These are phyloP conservation scores for Chaetomiaceae sp. DNA, from an alignment of 2,329 filamentous ascomycete species.

Conservation along the genomic window DNA sequence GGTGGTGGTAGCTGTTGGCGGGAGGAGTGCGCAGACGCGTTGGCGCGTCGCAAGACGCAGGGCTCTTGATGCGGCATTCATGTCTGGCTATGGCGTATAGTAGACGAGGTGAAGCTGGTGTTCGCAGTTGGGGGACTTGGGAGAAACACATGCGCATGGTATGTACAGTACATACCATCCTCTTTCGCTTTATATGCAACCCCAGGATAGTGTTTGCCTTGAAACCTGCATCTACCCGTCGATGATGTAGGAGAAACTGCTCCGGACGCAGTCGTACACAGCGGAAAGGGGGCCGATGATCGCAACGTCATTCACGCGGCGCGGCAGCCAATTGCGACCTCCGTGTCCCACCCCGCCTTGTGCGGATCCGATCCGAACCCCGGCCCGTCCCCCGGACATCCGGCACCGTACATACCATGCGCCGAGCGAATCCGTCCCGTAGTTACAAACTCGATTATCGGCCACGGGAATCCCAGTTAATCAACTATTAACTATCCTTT, in stretches of 20 bases:
- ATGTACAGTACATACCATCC: too few relatives aligned
- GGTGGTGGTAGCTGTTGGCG: background rate
- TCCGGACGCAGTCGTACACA: background rate
- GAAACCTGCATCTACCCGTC: background rate
- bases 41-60: slow-evolving; percentile 9
- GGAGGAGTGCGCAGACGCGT: background rate
- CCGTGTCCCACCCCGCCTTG: background rate
- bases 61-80: slow-evolving; percentile 13
- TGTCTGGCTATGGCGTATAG: too few relatives aligned
- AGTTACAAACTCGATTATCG: too few relatives aligned
- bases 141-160: too few relatives aligned
- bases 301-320: slow-evolving; percentile 4
- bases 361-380: background rate
- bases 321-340: background rate
- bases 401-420: too few relatives aligned
- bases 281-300: background rate
- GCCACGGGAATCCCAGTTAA: too few relatives aligned
- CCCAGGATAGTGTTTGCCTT: background rate
- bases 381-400: background rate
- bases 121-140: background rate
- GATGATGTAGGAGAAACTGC: background rate
- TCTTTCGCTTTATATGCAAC: too few relatives aligned
- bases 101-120: background rate
- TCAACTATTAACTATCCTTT: too few relatives aligned
- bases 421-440: too few relatives aligned